Evolutionary conservation across 2,329 filamentous ascomycete genomes (phyloP).

Genomic region (Alternaria brassicae): DNA sequence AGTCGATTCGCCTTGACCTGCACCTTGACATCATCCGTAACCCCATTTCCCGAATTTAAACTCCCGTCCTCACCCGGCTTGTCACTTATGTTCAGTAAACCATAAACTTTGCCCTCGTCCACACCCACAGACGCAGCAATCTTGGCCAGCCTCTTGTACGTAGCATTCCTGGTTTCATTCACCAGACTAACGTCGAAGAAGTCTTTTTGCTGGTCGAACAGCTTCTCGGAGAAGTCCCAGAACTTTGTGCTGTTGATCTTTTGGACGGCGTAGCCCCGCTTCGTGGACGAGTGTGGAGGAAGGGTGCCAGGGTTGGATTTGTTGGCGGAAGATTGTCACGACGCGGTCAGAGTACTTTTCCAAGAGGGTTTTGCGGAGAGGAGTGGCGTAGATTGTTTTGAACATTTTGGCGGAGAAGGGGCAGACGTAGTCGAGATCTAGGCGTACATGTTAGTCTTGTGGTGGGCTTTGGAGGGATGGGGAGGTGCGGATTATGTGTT

Average conservation of each 20-base stretch:
- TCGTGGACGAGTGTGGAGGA: slow-evolving; percentile 75
- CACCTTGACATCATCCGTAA: slow-evolving; percentile 85
- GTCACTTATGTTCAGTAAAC: slow-evolving; percentile 71
- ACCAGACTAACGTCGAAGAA: slow-evolving; percentile 89
- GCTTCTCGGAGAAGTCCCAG: slow-evolving; percentile 76
- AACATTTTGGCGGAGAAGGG: slow-evolving; percentile 79
- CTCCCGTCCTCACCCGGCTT: slow-evolving; percentile 70
- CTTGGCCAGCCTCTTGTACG: slow-evolving; percentile 79
- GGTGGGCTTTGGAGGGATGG: not conserved
- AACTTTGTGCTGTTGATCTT: slow-evolving; percentile 73
- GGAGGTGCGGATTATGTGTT: not conserved
- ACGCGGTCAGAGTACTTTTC: slow-evolving; percentile 68
- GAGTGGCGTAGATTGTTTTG: slow-evolving; percentile 70
- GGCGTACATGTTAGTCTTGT: not conserved
- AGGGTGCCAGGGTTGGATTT: slow-evolving; percentile 95
- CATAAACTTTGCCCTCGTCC: slow-evolving; percentile 72
- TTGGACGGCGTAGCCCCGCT: slow-evolving; percentile 80
- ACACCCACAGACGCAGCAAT: slow-evolving; percentile 75
- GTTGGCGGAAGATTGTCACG: slow-evolving; percentile 84
- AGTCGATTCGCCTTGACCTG: slow-evolving; percentile 80
- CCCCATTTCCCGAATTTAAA: slow-evolving; percentile 79
- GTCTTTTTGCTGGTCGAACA: slow-evolving; percentile 73
- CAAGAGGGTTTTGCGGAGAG: slow-evolving; percentile 70
- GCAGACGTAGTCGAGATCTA: slow-evolving; percentile 88
- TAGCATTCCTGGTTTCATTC: slow-evolving; percentile 82